A percentile compares a stretch with the other conserved stretches of the same genome.
phyloP scores from a whole-genome alignment of 2,329 filamentous ascomycete species.

The Verticillium longisporum region DNA sequence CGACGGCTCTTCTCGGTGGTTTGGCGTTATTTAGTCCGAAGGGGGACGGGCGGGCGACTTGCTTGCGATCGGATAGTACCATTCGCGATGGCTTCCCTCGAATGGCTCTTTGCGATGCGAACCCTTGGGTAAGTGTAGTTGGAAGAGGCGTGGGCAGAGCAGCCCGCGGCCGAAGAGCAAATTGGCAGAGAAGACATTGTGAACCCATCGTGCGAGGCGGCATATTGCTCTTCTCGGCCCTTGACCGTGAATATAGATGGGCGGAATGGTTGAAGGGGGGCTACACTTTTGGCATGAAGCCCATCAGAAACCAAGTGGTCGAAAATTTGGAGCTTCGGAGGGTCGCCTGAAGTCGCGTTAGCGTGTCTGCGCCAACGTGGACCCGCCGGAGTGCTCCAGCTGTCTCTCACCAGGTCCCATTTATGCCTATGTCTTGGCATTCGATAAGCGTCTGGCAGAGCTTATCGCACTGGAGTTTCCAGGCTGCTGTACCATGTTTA shows the following conservation, averaged over 20 bases:
- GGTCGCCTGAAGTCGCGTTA: not conserved
- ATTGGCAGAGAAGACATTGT: constrained; percentile 9
- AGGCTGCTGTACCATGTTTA: not conserved
- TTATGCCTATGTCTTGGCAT: not conserved
- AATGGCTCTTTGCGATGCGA: constrained; percentile 22
- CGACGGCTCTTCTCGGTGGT: constrained; percentile 28
- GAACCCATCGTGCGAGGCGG: constrained; percentile 10
- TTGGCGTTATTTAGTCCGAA: constrained; percentile 23
- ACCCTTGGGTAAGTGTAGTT: constrained; percentile 21
- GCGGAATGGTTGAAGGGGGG: not conserved
- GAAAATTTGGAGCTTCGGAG: not conserved
- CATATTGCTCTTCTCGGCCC: constrained; percentile 3
- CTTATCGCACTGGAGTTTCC: not conserved
- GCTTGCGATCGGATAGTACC: constrained; percentile 42
- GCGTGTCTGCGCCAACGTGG: not conserved
- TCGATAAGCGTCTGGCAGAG: not conserved
- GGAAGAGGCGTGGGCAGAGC: constrained; percentile 1
- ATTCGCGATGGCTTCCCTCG: constrained; percentile 43
- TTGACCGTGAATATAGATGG: not conserved
- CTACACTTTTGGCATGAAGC: too few species aligned
- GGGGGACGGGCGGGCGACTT: constrained; percentile 33
- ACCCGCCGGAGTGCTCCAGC: not conserved
- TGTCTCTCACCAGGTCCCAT: too few species aligned
- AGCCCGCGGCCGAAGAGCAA: constrained; percentile 4
- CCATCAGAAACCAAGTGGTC: not conserved